A percentile compares a stretch with the other conserved stretches of the same genome.
These are phyloP conservation scores for Syncephalastrum contaminatum DNA, from an alignment of 371 early-diverging fungal species.

Conservation along the genomic window DNA sequence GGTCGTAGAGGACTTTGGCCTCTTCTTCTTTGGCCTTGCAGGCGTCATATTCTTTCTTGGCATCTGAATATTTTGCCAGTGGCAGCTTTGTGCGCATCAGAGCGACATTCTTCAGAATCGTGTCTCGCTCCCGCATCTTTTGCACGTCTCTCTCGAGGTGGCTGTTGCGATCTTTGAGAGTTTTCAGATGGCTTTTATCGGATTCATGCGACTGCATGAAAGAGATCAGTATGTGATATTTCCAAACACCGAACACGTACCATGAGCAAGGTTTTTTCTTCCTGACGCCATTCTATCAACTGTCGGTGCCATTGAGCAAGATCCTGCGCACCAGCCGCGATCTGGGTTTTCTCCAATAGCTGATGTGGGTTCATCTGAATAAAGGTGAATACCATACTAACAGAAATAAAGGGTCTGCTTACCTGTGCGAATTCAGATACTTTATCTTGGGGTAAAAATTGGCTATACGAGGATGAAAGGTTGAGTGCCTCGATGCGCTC, in stretches of 20 bases:
- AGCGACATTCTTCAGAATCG: conserved; percentile 34
- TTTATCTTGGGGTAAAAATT: conserved; percentile 95
- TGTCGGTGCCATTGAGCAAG: conserved; percentile 66
- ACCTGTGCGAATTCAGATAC: conserved; percentile 91
- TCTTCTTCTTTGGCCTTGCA: conserved; percentile 41
- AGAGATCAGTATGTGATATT: neutral
- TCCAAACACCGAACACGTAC: conserved; percentile 27
- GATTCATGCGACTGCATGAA: conserved; percentile 49
- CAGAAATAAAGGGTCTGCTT: neutral
- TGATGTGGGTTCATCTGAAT: conserved; percentile 72
- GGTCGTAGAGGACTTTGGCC: too few relatives aligned
- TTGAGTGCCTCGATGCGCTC: neutral
- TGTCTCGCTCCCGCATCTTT: conserved; percentile 70
- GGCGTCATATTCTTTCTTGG: conserved; percentile 54
- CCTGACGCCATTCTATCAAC: conserved; percentile 60
- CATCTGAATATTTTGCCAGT: conserved; percentile 60
- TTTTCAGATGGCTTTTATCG: conserved; percentile 50
- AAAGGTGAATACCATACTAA: neutral
- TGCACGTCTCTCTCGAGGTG: conserved; percentile 72
- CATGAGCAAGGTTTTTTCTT: conserved; percentile 53
- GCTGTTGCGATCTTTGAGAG: conserved; percentile 58
- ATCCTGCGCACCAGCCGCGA: conserved; percentile 76
- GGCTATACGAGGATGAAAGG: conserved; percentile 46
- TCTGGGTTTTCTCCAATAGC: conserved; percentile 80
- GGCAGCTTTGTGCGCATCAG: conserved; percentile 58